These are phyloP conservation scores for Candida sp. DNA, from an alignment of 1,139 yeast genomes.

Conservation along the genomic window DNA sequence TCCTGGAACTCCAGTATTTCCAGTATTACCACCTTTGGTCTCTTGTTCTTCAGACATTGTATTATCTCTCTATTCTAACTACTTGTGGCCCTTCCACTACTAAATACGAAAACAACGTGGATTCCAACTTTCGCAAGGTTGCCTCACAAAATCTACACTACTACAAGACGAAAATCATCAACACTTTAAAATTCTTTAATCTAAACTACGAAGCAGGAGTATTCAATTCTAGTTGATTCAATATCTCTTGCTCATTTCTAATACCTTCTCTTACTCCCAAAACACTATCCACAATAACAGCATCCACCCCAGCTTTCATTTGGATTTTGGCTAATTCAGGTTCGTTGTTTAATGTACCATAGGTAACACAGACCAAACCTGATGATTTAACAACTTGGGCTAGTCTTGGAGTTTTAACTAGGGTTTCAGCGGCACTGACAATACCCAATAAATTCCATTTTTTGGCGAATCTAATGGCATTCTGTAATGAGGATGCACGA, in stretches of 20 bases:
- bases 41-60: not conserved
- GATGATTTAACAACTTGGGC: conserved; percentile 86
- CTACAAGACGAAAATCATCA: not conserved
- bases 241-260: conserved; percentile 30
- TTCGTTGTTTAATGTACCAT: conserved; percentile 81
- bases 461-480: conserved; percentile 87
- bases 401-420: conserved; percentile 83
- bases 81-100: not conserved
- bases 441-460: conserved; percentile 93
- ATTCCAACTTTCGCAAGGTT: not conserved
- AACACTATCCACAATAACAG: conserved; percentile 94
- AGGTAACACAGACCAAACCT: conserved; percentile 92
- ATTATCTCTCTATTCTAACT: not conserved
- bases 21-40: not conserved
- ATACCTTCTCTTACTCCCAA: conserved; percentile 88
- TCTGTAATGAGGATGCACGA: conserved; percentile 84
- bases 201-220: not conserved
- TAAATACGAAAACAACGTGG: not conserved
- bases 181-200: too few relatives aligned
- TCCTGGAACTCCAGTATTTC: not conserved
- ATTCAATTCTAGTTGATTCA: conserved; percentile 10
- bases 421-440: conserved; percentile 84
- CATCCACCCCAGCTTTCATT: conserved; percentile 95
- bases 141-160: not conserved
- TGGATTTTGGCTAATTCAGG: conserved; percentile 85